Base-by-base conservation (phyloP, 345 rosid genomes). In the Rubroshorea leprosula region DNA sequence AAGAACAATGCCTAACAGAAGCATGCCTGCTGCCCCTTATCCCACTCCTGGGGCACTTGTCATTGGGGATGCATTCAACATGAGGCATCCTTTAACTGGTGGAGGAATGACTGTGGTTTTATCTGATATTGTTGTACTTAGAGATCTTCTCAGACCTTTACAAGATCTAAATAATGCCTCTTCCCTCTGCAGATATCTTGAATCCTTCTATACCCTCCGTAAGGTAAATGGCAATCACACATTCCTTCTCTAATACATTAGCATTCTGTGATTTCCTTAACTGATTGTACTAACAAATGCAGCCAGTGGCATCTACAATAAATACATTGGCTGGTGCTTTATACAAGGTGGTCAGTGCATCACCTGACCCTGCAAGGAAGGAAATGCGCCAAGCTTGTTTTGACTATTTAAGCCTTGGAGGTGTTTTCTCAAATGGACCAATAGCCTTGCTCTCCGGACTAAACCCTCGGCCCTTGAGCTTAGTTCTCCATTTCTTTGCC, bases 21-120 rank as follows among this genome's bases (percentile, higher is more conserved):
- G 82, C 69, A 80, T 77, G 82, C 80, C 85, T 2, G 82, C 85
- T 23, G 80, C 74, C 57, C 82, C 85, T 3, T 64, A 64, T 22
- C 78, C 65, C 13, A 77, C 76, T 9, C 78, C 80, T 0, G 82
- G 85, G 38, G 85, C 85, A 7, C 58, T 77, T 19, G 72, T 80
- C 20, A 21, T 77, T 61, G 85, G 82, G 0, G 82, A 77, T 44
- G 80, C 85, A 5, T 77, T 77, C 66, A 80, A 80, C 60, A 77
- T 80, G 82, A 76, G 82, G 0, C 85, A 80, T 62, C 85, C 82
- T 27, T 60, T 76, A 64, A 80, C 82, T 4, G 82, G 82, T 12
- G 82, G 82, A 0, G 85, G 82, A 66, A 80, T 80, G 85, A 80
- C 85, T 9, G 85, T 74, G 0, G 76, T 80, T 2, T 64, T 80